Evolutionary conservation across 1,284 basidiomycete genomes (phyloP).

Genomic region (Fomitopsis palustris): DNA sequence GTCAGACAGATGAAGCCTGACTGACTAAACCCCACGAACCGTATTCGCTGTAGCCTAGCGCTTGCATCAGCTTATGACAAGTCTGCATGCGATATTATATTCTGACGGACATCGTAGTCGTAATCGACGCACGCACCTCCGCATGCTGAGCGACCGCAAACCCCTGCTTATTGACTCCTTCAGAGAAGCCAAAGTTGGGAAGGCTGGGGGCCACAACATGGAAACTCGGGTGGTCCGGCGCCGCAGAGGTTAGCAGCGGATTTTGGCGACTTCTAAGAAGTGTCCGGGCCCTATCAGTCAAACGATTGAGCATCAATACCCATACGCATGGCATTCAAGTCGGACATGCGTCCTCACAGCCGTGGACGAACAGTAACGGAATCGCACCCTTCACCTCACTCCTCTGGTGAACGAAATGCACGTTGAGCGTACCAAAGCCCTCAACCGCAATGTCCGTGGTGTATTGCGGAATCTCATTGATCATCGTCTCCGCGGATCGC

Average conservation of each 20-base stretch:
- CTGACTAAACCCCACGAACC: conserved; percentile 20
- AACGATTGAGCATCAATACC: too few species aligned
- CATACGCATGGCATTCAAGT: not conserved
- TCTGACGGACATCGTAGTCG: too few species aligned
- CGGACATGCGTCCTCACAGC: conserved; percentile 37
- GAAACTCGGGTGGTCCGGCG: conserved; percentile 32
- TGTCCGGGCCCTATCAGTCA: conserved; percentile 35
- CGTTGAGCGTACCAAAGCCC: conserved; percentile 32
- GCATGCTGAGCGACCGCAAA: conserved; percentile 30
- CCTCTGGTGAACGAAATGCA: conserved; percentile 42
- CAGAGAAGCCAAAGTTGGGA: conserved; percentile 38
- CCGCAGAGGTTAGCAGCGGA: conserved; percentile 23
- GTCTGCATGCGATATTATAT: too few species aligned
- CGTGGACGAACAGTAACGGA: conserved; percentile 43
- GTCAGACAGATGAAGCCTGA: too few species aligned
- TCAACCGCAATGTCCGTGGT: conserved; percentile 37
- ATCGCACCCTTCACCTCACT: conserved; percentile 34
- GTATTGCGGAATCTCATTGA: conserved; percentile 44
- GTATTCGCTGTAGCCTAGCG: conserved; percentile 25
- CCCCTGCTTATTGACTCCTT: conserved; percentile 29
- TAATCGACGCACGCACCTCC: too few species aligned
- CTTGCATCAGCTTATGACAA: conserved; percentile 3
- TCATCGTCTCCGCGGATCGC: conserved; percentile 34
- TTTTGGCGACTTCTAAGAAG: conserved; percentile 38
- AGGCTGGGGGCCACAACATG: conserved; percentile 44